These are phyloP conservation scores for Agaricus subrufescens DNA, from an alignment of 768 basidiomycete species.

Conservation along the genomic window DNA sequence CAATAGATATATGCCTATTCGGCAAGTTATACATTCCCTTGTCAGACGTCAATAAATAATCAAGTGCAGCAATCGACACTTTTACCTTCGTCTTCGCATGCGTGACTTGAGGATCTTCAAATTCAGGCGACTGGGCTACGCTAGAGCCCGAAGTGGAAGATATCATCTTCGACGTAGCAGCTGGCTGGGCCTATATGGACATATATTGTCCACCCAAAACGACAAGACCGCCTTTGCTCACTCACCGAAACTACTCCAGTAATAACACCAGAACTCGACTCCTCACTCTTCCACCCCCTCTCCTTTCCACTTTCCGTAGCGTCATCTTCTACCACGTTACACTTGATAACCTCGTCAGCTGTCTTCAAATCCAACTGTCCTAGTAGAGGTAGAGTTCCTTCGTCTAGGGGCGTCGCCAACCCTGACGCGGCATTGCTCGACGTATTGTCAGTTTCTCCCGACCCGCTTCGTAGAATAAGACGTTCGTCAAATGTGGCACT, in stretches of 20 bases:
- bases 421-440: not conserved
- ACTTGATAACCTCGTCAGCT: not conserved
- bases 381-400: not conserved
- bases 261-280: not conserved
- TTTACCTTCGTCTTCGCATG: not conserved
- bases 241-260: not conserved
- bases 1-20: constrained; percentile 8
- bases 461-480: constrained; percentile 6
- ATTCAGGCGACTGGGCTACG: not conserved
- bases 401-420: constrained; percentile 2
- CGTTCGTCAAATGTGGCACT: constrained; percentile 6
- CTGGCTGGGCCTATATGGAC: not conserved
- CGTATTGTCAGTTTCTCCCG: constrained; percentile 4
- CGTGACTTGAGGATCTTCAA: constrained; percentile 1
- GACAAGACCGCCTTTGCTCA: not conserved
- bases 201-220: not conserved
- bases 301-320: not conserved
- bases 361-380: not conserved
- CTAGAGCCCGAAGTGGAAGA: not conserved
- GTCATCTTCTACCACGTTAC: not conserved
- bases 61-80: too few species aligned
- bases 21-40: constrained; percentile 1
- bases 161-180: not conserved
- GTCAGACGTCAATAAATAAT: not conserved
- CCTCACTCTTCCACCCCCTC: not conserved